phyloP scores from a whole-genome alignment of 768 basidiomycete genomes.

The Termitomyces eurrhizus region DNA sequence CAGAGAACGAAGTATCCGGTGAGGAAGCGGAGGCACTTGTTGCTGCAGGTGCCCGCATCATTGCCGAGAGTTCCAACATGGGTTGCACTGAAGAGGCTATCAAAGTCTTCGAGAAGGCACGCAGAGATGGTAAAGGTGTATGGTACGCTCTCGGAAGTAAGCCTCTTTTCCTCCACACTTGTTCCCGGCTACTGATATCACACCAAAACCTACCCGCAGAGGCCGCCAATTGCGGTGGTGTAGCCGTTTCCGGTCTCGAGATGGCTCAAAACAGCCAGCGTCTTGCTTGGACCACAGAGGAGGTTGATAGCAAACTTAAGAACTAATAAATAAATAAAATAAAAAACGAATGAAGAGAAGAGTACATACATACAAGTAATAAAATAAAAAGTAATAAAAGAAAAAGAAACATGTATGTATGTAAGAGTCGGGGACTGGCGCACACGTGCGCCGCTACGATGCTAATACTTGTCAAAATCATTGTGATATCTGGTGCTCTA shows the following conservation, averaged over 20 bases:
- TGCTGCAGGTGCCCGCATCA: slow-evolving; percentile 62
- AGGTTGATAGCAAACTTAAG: slow-evolving; percentile 69
- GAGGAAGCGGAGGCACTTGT: slow-evolving; percentile 70
- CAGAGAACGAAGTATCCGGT: slow-evolving; percentile 66
- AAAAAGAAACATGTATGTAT: no score
- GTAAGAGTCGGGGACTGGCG: no score
- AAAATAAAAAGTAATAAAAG: no score
- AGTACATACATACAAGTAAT: no score
- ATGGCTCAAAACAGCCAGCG: slow-evolving; percentile 77
- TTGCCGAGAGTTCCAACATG: slow-evolving; percentile 80
- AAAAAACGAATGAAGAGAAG: no score
- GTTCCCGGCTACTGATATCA: slow-evolving; percentile 16
- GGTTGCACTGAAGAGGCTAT: slow-evolving; percentile 72
- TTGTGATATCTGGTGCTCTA: neutral
- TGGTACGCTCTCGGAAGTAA: slow-evolving; percentile 75
- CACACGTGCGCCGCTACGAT: no score
- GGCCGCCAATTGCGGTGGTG: slow-evolving; percentile 68
- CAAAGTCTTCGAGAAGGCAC: slow-evolving; percentile 63
- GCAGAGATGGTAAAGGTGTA: slow-evolving; percentile 45
- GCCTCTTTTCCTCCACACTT: slow-evolving; percentile 23
- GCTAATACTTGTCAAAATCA: neutral
- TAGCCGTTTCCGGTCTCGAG: slow-evolving; percentile 74
- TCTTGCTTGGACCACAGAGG: slow-evolving; percentile 55
- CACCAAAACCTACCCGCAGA: slow-evolving; percentile 27
- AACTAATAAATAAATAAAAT: no score